phyloP scores from a whole-genome alignment of 305 asterid genomes.

The Fraxinus angustifolia region DNA sequence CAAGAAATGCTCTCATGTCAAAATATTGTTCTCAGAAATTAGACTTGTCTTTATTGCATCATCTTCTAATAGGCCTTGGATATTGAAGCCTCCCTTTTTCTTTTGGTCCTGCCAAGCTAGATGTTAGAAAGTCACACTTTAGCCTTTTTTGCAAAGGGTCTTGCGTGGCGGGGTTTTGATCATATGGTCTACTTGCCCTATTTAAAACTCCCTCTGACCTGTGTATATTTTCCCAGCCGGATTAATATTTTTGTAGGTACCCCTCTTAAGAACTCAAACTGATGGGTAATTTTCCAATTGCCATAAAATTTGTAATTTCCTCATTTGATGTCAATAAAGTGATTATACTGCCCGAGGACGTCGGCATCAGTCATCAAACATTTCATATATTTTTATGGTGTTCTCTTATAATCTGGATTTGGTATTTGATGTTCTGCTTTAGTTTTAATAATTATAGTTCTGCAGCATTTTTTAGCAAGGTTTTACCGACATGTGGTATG shows the following conservation, averaged over 20 bases:
- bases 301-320: neutral
- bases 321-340: neutral
- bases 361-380: neutral
- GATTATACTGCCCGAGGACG: neutral
- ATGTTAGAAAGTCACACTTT: neutral
- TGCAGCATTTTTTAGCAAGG: neutral
- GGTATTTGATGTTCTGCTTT: neutral
- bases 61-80: neutral
- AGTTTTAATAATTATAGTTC: neutral
- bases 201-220: neutral
- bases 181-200: neutral
- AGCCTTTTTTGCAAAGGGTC: neutral
- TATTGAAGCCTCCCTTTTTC: neutral
- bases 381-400: neutral
- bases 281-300: neutral
- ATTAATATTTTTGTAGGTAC: neutral
- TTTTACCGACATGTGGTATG: neutral
- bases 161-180: neutral
- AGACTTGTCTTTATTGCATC: neutral
- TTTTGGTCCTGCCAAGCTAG: neutral
- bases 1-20: neutral
- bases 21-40: neutral
- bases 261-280: neutral
- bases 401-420: neutral
- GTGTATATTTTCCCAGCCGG: neutral